Evolutionary conservation across 2,329 filamentous ascomycete genomes (phyloP).

Genomic region (Colletotrichum zoysiae): DNA sequence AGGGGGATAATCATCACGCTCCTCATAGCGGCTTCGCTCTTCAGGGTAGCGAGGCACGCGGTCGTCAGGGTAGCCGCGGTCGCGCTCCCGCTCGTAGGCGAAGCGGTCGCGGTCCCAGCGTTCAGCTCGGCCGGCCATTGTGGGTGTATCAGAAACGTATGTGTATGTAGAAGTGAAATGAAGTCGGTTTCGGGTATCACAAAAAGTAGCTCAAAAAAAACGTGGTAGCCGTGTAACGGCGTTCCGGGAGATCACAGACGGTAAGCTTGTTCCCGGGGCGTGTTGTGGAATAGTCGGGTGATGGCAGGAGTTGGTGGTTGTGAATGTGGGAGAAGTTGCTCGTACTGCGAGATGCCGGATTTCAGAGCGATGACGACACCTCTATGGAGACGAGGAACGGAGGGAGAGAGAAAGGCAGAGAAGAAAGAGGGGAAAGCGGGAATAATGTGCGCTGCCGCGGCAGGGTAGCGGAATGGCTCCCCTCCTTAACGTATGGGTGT

Average conservation of each 20-base stretch:
- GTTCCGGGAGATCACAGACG: slow-evolving; percentile 4
- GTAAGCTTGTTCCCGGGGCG: not conserved
- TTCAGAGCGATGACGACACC: slow-evolving; percentile 40
- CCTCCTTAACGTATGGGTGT: slow-evolving; percentile 18
- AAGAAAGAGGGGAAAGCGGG: slow-evolving; percentile 39
- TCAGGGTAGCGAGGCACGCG: slow-evolving; percentile 57
- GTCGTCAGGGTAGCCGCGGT: slow-evolving; percentile 65
- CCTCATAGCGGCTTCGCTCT: slow-evolving; percentile 49
- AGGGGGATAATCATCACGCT: slow-evolving; percentile 42
- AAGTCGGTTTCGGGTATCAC: slow-evolving; percentile 31
- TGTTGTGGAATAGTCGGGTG: slow-evolving; percentile 33
- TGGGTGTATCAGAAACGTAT: slow-evolving; percentile 22
- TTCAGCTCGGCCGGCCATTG: slow-evolving; percentile 51
- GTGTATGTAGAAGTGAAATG: not conserved
- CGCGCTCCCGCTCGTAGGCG: slow-evolving; percentile 55
- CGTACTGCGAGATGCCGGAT: slow-evolving; percentile 33
- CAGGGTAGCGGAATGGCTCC: slow-evolving; percentile 29
- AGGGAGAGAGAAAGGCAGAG: not conserved
- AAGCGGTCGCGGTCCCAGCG: slow-evolving; percentile 71
- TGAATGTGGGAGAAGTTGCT: slow-evolving; percentile 18
- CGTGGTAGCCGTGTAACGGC: slow-evolving; percentile 1
- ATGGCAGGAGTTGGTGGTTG: slow-evolving; percentile 27
- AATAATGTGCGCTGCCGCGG: slow-evolving; percentile 9
- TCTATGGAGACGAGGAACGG: slow-evolving; percentile 2
- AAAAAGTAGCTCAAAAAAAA: slow-evolving; percentile 21